Evolutionary conservation across 2,329 filamentous ascomycete species (phyloP).

Genomic region (Aspergillus hiratsukae): DNA sequence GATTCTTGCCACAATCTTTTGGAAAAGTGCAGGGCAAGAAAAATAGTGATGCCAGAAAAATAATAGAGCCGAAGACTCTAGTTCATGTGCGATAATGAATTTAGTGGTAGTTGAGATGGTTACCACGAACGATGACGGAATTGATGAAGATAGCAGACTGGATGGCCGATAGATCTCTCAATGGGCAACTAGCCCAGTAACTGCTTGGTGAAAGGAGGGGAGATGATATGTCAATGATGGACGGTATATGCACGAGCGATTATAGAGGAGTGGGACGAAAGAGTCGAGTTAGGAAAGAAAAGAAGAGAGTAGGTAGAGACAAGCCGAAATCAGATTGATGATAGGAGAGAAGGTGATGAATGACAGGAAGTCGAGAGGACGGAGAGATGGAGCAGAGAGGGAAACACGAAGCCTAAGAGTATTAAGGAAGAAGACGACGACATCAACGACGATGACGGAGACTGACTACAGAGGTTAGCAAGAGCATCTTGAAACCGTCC

Average conservation of each 20-base stretch:
- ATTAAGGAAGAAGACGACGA: conserved; percentile 6
- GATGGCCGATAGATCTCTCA: background rate
- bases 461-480: background rate
- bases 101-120: background rate
- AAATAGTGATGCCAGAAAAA: too few relatives aligned
- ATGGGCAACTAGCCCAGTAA: background rate
- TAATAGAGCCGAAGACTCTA: background rate
- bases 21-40: conserved; percentile 13
- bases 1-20: conserved; percentile 16
- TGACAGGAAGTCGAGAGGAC: background rate
- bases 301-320: background rate
- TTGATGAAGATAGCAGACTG: background rate
- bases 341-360: background rate
- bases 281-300: background rate
- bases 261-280: background rate
- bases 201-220: background rate
- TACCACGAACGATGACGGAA: background rate
- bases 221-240: conserved; percentile 1
- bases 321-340: background rate
- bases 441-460: background rate
- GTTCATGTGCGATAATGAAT: background rate
- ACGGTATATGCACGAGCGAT: background rate
- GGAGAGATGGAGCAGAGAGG: background rate
- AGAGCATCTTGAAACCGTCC: conserved; percentile 22
- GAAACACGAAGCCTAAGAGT: conserved; percentile 4